Evolutionary conservation across 2,329 filamentous ascomycete species (phyloP), one percentile per base, ranked within the genome.

Genomic region (Fusarium marasasianum): DNA sequence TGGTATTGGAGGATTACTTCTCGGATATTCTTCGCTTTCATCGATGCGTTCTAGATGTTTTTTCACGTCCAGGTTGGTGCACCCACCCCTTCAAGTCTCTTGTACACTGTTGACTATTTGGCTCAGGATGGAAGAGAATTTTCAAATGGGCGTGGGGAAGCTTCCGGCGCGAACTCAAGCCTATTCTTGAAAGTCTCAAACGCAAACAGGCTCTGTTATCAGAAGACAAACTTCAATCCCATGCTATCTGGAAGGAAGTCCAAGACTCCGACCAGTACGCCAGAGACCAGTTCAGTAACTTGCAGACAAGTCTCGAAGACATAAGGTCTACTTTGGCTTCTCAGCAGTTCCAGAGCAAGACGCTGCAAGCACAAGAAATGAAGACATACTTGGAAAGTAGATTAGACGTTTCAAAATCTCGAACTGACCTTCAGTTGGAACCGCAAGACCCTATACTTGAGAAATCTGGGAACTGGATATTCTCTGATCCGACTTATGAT

Each of bases 381-480:
- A 61, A n/a, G 2, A 22, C 8, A 1, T 31, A 45, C 8, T 1
- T 71, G 0, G 53, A 67, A 0, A 29, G 24, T 3, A 7, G 55
- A 22, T 0, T 71, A 0, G 7, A 58, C 0, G 2, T 71, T 10
- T 37, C 50, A 6, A 9, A 7, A 0, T 41, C 35, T 6, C 48
- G 31, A 4, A 6, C 6, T 1, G 22, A 26, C 0, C 20, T 20
- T 15, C 45, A 41, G 0, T 0, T 66, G 0, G 44, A 48, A 8
- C 5, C 44, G 0, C 13, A 1, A 0, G 43, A 67, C 0, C 1
- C 9, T 4, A 0, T 6, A 0, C 0, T 2, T 8, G 8, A 14
- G 0, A 18, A 13, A 5, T 61, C 63, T 11, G 66, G 66, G 0
- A 20, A 0, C 0, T 69, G 66, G 55, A 18, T 66, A 2, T 56